These are phyloP conservation scores for Terana coerulea DNA, from an alignment of 768 basidiomycete genomes.

Conservation along the genomic window DNA sequence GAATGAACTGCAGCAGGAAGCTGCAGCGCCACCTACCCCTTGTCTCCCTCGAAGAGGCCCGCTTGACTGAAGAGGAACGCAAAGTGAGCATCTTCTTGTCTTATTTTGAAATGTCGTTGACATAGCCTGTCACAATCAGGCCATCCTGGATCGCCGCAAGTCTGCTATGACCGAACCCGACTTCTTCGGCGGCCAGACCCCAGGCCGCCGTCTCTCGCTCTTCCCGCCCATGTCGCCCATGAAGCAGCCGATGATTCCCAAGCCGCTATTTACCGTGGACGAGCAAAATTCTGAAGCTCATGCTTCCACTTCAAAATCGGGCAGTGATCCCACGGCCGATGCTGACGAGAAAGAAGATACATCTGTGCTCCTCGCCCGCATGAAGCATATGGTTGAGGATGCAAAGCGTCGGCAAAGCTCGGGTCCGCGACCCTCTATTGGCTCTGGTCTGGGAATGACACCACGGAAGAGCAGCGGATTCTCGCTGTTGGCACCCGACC, in stretches of 20 bases:
- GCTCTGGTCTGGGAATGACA: constrained; percentile 12
- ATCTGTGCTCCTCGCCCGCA: constrained; percentile 31
- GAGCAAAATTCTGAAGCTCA: not conserved
- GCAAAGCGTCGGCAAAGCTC: constrained; percentile 33
- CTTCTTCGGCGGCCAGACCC: constrained; percentile 51
- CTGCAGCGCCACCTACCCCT: not conserved
- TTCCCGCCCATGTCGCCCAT: constrained; percentile 16
- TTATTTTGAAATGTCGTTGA: not conserved
- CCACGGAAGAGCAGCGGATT: constrained; percentile 22
- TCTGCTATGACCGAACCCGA: constrained; percentile 51
- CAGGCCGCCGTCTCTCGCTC: constrained; percentile 39
- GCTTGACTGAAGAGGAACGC: constrained; percentile 43
- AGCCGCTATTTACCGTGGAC: not conserved
- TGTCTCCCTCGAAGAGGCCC: constrained; percentile 19
- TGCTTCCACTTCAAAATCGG: not conserved
- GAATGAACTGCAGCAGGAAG: not conserved
- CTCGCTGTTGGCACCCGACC: constrained; percentile 17
- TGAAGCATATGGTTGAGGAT: constrained; percentile 34
- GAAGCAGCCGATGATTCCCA: constrained; percentile 16
- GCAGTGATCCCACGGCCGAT: constrained; percentile 6
- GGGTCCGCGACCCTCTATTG: constrained; percentile 17
- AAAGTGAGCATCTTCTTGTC: constrained; percentile 28
- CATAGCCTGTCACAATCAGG: constrained; percentile 27
- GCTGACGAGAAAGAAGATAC: constrained; percentile 32
- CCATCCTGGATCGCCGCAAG: constrained; percentile 58